A percentile compares a stretch with the other conserved stretches of the same genome.
Conservation (phyloP, 176 grass and related monocot species). For the Metroxylon sagu region DNA sequence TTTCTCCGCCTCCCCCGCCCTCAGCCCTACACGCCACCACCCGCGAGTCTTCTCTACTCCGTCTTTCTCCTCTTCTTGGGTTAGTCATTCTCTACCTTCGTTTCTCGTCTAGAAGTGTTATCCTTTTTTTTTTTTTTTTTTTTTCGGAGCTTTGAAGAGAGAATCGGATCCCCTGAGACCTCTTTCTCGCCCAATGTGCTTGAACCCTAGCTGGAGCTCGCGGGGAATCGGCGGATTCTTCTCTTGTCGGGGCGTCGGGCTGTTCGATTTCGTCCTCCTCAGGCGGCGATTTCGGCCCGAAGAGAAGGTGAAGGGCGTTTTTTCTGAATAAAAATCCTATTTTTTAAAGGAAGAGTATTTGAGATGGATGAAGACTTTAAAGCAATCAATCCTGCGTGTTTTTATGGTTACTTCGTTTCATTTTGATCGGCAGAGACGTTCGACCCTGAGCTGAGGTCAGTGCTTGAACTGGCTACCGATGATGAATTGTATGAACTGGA, state of each 20-base stretch:
- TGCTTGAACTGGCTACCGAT: constrained; percentile 76
- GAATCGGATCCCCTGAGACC: too few species aligned
- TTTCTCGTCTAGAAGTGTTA: too few species aligned
- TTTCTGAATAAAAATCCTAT: not conserved
- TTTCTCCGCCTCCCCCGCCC: not conserved
- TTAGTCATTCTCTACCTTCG: too few species aligned
- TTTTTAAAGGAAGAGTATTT: not conserved
- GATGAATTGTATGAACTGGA: constrained; percentile 75
- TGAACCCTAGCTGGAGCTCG: not conserved
- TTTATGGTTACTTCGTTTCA: not conserved
- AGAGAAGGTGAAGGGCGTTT: not conserved
- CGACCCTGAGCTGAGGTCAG: constrained; percentile 75
- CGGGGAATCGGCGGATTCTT: not conserved
- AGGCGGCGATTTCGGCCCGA: not conserved
- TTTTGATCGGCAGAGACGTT: constrained; percentile 32
- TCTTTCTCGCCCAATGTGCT: too few species aligned
- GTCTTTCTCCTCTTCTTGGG: not conserved
- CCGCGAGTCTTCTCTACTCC: not conserved
- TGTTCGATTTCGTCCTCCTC: not conserved
- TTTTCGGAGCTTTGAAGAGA: too few species aligned
- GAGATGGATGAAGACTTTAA: not conserved
- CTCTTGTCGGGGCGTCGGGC: not conserved
- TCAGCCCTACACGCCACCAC: not conserved
- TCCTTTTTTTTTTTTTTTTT: too few species aligned
- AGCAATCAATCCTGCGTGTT: not conserved